Conservation (phyloP, 257 asterid species). For the Solanum ossicruentum region DNA sequence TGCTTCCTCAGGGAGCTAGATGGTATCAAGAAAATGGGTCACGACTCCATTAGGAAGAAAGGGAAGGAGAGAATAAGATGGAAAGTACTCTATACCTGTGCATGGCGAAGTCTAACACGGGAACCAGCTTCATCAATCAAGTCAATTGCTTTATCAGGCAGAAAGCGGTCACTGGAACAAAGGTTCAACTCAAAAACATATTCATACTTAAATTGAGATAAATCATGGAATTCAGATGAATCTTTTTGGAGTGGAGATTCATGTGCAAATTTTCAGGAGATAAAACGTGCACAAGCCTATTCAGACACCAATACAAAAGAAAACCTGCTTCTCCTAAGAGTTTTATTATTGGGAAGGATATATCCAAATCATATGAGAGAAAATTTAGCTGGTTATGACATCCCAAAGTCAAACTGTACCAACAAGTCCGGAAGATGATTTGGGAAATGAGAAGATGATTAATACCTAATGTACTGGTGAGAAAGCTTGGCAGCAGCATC, state of each 20-base stretch:
- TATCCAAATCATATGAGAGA: neutral
- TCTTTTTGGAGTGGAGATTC: neutral
- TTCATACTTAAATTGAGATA: neutral
- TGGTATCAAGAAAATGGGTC: neutral
- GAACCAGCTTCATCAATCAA: constrained; percentile 51
- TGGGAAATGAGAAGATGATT: neutral
- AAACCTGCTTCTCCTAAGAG: neutral
- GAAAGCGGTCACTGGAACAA: constrained; percentile 23
- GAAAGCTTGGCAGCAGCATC: constrained; percentile 31
- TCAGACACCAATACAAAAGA: neutral
- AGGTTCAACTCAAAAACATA: neutral
- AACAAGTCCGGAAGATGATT: neutral
- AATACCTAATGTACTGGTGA: constrained; percentile 30
- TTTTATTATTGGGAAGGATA: neutral
- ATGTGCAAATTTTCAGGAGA: neutral
- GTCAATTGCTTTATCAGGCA: constrained; percentile 45
- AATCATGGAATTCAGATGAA: neutral
- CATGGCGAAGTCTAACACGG: constrained; percentile 12
- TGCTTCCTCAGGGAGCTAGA: constrained; percentile 98
- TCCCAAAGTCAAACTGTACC: neutral
- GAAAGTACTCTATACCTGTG: neutral
- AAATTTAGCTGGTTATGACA: neutral
- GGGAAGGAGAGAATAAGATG: neutral
- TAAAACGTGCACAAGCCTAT: neutral
- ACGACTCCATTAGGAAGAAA: neutral